These are phyloP conservation scores for Lasiosphaeria hispida DNA, from an alignment of 495 filamentous ascomycete species.

Conservation along the genomic window DNA sequence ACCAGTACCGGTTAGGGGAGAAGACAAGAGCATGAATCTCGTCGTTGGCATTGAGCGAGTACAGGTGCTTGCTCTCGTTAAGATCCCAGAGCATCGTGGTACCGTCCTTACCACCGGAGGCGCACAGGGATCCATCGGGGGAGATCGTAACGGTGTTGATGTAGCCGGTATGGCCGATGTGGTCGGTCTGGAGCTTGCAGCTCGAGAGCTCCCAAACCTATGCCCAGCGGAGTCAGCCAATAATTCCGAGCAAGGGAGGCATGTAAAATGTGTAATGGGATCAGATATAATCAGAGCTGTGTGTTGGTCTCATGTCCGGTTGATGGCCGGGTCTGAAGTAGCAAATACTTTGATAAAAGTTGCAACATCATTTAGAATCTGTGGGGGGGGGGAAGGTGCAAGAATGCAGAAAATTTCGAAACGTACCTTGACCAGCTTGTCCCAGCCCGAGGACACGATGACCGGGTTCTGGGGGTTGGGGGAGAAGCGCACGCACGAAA, in stretches of 20 bases:
- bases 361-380: conserved; percentile 75
- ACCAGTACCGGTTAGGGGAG: conserved; percentile 99
- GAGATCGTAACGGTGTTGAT: conserved; percentile 99
- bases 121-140: conserved; percentile 98
- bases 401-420: not conserved
- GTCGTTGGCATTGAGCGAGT: conserved; percentile 98
- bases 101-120: conserved; percentile 98
- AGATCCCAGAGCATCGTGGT: conserved; percentile 99
- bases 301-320: conserved; percentile 94
- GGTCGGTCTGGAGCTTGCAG: conserved; percentile 99
- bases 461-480: conserved; percentile 99
- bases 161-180: conserved; percentile 99
- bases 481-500: conserved; percentile 98
- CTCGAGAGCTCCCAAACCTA: conserved; percentile 99
- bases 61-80: conserved; percentile 99
- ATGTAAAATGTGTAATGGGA: conserved; percentile 17
- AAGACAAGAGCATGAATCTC: conserved; percentile 99
- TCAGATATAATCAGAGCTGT: conserved; percentile 76
- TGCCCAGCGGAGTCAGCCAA: conserved; percentile 12
- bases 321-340: conserved; percentile 93
- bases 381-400: not conserved
- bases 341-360: conserved; percentile 92
- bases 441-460: conserved; percentile 98
- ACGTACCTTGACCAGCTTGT: conserved; percentile 99
- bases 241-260: not conserved